Evolutionary conservation across 177 flowering plant genomes (phyloP).

Genomic region (Vitis hybrid): DNA sequence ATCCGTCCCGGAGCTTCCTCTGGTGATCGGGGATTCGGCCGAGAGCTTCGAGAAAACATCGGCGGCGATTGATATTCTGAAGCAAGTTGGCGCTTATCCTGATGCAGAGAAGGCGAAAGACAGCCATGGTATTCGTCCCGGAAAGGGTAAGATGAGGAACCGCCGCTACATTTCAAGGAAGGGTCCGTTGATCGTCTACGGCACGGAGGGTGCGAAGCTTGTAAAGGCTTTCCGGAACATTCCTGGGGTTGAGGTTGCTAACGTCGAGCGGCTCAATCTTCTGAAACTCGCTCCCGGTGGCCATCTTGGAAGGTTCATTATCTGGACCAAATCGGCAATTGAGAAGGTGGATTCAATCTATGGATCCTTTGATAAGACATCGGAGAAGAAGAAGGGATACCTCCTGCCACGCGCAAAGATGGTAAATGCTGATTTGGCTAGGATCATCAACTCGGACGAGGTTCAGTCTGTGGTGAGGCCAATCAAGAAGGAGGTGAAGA

Average conservation of each 20-base stretch:
- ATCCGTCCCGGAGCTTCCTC: slow-evolving; percentile 70
- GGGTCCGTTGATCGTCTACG: slow-evolving; percentile 80
- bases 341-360: slow-evolving; percentile 84
- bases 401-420: slow-evolving; percentile 79
- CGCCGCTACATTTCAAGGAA: slow-evolving; percentile 67
- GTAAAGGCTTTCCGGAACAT: slow-evolving; percentile 83
- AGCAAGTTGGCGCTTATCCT: slow-evolving; percentile 64
- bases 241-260: slow-evolving; percentile 74
- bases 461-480: slow-evolving; percentile 86
- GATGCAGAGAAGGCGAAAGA: slow-evolving; percentile 88
- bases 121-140: slow-evolving; percentile 64
- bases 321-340: slow-evolving; percentile 87
- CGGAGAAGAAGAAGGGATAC: slow-evolving; percentile 86
- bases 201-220: slow-evolving; percentile 76
- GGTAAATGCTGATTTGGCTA: slow-evolving; percentile 80
- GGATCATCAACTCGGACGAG: slow-evolving; percentile 91
- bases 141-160: slow-evolving; percentile 88
- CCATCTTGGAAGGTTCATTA: slow-evolving; percentile 78
- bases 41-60: slow-evolving; percentile 78
- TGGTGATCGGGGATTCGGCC: slow-evolving; percentile 64
- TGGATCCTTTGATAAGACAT: slow-evolving; percentile 67
- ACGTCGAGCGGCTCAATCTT: slow-evolving; percentile 73
- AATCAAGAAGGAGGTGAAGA: slow-evolving; percentile 67
- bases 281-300: slow-evolving; percentile 93
- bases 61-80: slow-evolving; percentile 60